A percentile compares a stretch with the other conserved stretches of the same genome.
Evolutionary conservation across 1,139 yeast species (phyloP).

Genomic region (Williopsis jadinii): DNA sequence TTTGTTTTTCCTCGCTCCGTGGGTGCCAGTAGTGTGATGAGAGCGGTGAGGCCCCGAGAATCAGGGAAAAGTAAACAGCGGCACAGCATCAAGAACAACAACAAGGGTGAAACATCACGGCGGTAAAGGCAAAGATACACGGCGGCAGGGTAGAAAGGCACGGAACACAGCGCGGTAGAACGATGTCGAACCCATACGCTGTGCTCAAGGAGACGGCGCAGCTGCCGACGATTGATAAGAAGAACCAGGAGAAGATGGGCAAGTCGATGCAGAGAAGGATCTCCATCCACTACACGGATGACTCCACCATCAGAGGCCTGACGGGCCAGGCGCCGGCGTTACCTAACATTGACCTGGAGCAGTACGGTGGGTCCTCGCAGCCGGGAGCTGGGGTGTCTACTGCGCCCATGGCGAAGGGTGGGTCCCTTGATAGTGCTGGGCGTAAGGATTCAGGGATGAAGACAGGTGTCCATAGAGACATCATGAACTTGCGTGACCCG

Average conservation of each 20-base stretch:
- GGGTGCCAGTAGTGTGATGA: no score
- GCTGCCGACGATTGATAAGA: constrained; percentile 27
- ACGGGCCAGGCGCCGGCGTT: constrained; percentile 32
- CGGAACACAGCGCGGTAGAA: no score
- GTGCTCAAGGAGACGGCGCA: constrained; percentile 6
- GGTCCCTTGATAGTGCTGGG: no score
- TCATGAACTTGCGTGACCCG: constrained; percentile 18
- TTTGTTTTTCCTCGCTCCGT: no score
- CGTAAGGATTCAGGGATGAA: no score
- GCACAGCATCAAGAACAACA: no score
- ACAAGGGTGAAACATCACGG: no score
- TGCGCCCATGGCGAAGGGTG: no score
- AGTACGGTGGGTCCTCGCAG: constrained; percentile 4
- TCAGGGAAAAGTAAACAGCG: no score
- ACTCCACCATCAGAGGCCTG: constrained; percentile 9
- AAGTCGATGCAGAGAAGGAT: constrained; percentile 33
- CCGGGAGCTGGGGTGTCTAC: neutral
- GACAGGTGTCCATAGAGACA: neutral
- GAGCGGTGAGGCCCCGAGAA: no score
- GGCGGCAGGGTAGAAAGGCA: no score
- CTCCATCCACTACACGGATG: constrained; percentile 28
- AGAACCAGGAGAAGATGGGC: constrained; percentile 33
- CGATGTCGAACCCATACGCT: constrained; percentile 12
- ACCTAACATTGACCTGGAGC: constrained; percentile 24
- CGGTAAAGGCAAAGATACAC: no score